Evolutionary conservation across 2,329 filamentous ascomycete species (phyloP), one percentile per base, ranked within the genome.

Genomic region (Fonsecaea nubica): DNA sequence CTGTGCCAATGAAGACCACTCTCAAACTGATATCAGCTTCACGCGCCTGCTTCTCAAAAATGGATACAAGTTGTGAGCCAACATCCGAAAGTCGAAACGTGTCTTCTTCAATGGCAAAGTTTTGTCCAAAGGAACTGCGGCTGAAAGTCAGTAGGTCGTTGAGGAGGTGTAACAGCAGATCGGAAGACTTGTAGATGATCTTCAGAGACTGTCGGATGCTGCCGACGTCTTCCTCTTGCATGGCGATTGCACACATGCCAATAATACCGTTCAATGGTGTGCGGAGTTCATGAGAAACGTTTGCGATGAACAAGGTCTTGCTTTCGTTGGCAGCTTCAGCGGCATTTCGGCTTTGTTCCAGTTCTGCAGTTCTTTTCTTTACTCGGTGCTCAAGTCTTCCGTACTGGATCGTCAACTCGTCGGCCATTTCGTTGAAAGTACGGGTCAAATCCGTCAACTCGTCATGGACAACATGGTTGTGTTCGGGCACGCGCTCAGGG

Each of bases 231-330:
- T 93, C 89, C 76, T 96, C 92, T 71, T 92, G 90, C 92, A 96
- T 94, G 77, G 92, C 94, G 0, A 97, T 90, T 0, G 92, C 91
- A 73, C 90, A 93, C 91, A 97, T 96, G 68, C 95, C 95, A 74
- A 98, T 84, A 56, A 98, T 97, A 12, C 93, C 94, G 75, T 98
- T 98, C 65, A 98, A 84, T 0, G 95, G 95, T 1, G 94, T 98
- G 76, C 96, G 95, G 36, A 98, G 83, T 77, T 98, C 88, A 72
- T 90, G 88, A 1, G 85, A 88, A 56, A 97, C 96, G 73, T 97
- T 97, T 21, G 95, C 95, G 69, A 98, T 95, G 80, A 98, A 98
- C 8, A 97, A 83, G 0, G 94, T 97, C 80, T 98, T 98, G 82
- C 92, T 95, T 79, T 97, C 92, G 73, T 96, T 97, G 3, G 93